Evolutionary conservation across 495 filamentous ascomycete species (phyloP).

Genomic region (Aspergillus conjunctus): DNA sequence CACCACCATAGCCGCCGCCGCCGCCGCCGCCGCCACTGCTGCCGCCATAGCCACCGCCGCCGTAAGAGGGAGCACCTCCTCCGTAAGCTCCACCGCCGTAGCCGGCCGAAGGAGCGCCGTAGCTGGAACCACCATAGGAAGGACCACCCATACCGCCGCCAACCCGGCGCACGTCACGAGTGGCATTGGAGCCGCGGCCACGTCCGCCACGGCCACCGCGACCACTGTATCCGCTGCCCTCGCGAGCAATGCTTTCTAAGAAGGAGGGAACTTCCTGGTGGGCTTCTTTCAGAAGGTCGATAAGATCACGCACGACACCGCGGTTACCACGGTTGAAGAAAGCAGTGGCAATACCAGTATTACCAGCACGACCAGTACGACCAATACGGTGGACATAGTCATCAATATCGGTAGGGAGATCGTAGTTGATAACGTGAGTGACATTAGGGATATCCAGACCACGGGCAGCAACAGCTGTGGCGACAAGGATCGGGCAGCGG

Average conservation of each 20-base stretch:
- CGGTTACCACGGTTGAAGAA: constrained; percentile 99
- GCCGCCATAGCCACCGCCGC: constrained; percentile 65
- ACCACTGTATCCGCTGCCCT: constrained; percentile 78
- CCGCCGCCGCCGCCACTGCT: constrained; percentile 53
- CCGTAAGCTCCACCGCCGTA: constrained; percentile 56
- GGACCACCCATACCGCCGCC: constrained; percentile 36
- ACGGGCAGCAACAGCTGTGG: constrained; percentile 96
- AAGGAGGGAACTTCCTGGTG: constrained; percentile 95
- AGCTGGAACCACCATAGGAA: constrained; percentile 44
- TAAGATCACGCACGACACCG: constrained; percentile 90
- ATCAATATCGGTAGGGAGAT: constrained; percentile 97
- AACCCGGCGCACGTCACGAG: constrained; percentile 84
- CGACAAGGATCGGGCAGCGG: constrained; percentile 93
- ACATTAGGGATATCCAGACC: constrained; percentile 97
- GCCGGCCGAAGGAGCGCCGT: constrained; percentile 41
- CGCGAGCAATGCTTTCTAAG: constrained; percentile 94
- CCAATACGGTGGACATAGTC: constrained; percentile 99
- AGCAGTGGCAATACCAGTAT: constrained; percentile 96
- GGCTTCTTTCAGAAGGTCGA: constrained; percentile 95
- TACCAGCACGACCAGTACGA: constrained; percentile 99
- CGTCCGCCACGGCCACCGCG: constrained; percentile 71
- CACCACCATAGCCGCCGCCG: constrained; percentile 23
- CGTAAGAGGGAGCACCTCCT: constrained; percentile 34
- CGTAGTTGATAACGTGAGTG: constrained; percentile 98
- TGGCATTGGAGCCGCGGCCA: constrained; percentile 64